Base-by-base conservation (phyloP, 192 early-diverging fungal genomes). In the Lunasporangiospora selenospora region DNA sequence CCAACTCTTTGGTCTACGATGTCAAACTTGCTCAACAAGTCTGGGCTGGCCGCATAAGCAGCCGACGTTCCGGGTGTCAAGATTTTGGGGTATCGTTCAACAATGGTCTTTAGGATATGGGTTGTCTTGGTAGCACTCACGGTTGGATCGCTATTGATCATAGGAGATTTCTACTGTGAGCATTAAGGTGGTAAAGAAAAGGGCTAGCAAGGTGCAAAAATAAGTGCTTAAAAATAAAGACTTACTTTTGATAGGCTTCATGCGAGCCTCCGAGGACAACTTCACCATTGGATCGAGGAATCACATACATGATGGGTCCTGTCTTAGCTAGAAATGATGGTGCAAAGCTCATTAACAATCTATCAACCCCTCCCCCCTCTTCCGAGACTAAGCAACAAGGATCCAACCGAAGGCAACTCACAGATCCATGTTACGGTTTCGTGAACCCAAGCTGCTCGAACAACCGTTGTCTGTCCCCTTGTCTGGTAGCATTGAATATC, bases 221-320 rank as follows among this genome's bases (percentile, higher is more conserved):
- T 8, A 26, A n/a, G n/a, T n/a, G n/a, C n/a, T n/a, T n/a, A n/a
- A n/a, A 30, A 44, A 24, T 19, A 41, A 41, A 19, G 10, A 26
- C 67, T 78, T 82, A 85, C 84, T 66, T 73, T 41, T 77, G 58
- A 54, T 77, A 50, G 1, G 67, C 65, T 27, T 83, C 64, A 26
- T 84, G 82, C 3, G 92, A 91, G 8, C 91, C 90, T 24, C 93
- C 94, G 0, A 95, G 58, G 36, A 93, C 77, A 30, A 93, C 91
- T 34, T 83, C 82, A 11, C 90, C 92, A 61, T 91, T 84, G 13
- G 82, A 81, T 13, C 93, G 81, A 4, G 93, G 94, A 52, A 96
- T 96, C n/a, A 95, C 83, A 75, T 96, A 96, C 37, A 87, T 84
- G 39, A 85, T 71, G 29, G 49, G 16, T 24, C 80, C 62, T n/a